These are phyloP conservation scores for Monilinia aucupariae DNA, from an alignment of 2,329 filamentous ascomycete genomes.

Conservation along the genomic window DNA sequence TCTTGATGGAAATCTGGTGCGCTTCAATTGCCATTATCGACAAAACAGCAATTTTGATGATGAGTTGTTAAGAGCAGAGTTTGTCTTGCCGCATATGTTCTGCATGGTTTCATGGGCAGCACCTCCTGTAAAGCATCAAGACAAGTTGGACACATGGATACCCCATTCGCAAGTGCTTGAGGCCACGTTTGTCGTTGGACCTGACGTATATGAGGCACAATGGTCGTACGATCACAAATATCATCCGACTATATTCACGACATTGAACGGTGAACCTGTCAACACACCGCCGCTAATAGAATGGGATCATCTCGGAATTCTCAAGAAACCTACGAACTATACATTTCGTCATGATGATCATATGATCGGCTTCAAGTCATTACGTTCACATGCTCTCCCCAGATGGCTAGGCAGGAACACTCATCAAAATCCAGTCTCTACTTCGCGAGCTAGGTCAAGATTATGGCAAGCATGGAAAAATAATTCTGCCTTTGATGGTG, in stretches of 20 bases:
- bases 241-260: constrained; percentile 42
- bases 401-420: constrained; percentile 37
- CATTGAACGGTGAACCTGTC: constrained; percentile 44
- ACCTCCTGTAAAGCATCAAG: constrained; percentile 43
- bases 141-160: constrained; percentile 49
- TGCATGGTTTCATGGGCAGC: constrained; percentile 49
- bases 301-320: constrained; percentile 37
- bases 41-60: constrained; percentile 48
- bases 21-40: constrained; percentile 50
- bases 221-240: constrained; percentile 44
- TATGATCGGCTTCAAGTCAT: constrained; percentile 42
- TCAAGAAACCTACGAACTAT: constrained; percentile 39
- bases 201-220: constrained; percentile 47
- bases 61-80: constrained; percentile 49
- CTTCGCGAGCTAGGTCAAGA: constrained; percentile 39
- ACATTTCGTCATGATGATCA: constrained; percentile 49
- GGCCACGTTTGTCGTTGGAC: constrained; percentile 47
- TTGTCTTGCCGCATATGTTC: constrained; percentile 46
- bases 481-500: constrained; percentile 41
- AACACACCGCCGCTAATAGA: constrained; percentile 49
- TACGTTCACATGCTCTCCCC: constrained; percentile 26
- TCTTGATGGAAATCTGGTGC: constrained; percentile 45
- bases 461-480: constrained; percentile 46
- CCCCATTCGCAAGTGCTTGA: constrained; percentile 49
- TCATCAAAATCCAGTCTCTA: constrained; percentile 37